Evolutionary conservation across 1,139 yeast genomes (phyloP).

Genomic region (Arxiozyma telluris): DNA sequence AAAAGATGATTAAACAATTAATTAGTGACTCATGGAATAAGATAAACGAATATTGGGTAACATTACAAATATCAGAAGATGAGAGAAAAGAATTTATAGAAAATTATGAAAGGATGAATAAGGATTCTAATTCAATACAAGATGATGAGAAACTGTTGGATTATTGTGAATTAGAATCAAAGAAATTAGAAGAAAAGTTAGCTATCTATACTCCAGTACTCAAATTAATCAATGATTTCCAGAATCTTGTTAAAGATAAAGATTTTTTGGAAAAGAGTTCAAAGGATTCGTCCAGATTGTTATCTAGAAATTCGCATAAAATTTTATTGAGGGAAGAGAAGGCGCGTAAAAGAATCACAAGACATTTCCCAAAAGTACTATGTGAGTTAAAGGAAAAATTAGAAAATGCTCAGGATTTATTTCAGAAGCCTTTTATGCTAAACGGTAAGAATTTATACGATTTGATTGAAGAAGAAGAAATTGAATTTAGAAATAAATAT

Average conservation of each 20-base stretch:
- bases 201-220: slow-evolving; percentile 49
- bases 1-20: slow-evolving; percentile 56
- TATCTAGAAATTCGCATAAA: slow-evolving; percentile 70
- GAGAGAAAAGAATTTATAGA: slow-evolving; percentile 36
- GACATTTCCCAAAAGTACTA: slow-evolving; percentile 58
- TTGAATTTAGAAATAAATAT: slow-evolving; percentile 29
- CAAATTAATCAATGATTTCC: slow-evolving; percentile 44
- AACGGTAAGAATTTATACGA: slow-evolving; percentile 43
- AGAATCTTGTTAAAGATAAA: slow-evolving; percentile 52
- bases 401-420: slow-evolving; percentile 38
- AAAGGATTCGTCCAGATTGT: slow-evolving; percentile 70
- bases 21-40: slow-evolving; percentile 52
- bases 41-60: slow-evolving; percentile 54
- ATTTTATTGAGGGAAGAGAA: slow-evolving; percentile 74
- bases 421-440: slow-evolving; percentile 35
- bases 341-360: slow-evolving; percentile 55
- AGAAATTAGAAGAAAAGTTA: slow-evolving; percentile 41
- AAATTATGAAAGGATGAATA: slow-evolving; percentile 21
- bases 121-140: slow-evolving; percentile 35
- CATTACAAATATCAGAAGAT: slow-evolving; percentile 46
- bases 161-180: slow-evolving; percentile 57
- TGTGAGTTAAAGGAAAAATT: slow-evolving; percentile 43
- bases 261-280: slow-evolving; percentile 56
- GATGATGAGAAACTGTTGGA: slow-evolving; percentile 43
- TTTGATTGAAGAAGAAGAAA: slow-evolving; percentile 37